These are phyloP conservation scores for Bimuria novae-zelandiae DNA, from an alignment of 2,329 filamentous ascomycete species.

Conservation along the genomic window DNA sequence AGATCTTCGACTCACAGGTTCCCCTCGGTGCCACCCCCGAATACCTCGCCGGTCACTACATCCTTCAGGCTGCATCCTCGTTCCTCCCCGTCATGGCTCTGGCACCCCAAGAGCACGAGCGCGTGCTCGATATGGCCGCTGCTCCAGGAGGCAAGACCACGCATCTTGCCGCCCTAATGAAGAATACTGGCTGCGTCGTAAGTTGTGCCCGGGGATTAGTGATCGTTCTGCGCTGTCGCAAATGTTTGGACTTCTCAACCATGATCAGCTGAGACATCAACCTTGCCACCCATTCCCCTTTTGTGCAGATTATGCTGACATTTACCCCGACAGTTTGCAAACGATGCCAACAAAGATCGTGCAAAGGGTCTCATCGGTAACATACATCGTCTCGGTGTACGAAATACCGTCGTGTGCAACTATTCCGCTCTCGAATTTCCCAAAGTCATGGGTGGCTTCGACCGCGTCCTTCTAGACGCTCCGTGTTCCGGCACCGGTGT, in stretches of 20 bases:
- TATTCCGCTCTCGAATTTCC: slow-evolving; percentile 95
- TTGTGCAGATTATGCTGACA: background rate
- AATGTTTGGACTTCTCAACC: background rate
- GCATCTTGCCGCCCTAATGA: slow-evolving; percentile 95
- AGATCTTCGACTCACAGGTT: slow-evolving; percentile 88
- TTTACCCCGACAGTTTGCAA: slow-evolving; percentile 65
- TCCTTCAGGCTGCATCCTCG: slow-evolving; percentile 92
- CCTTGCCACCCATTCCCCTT: background rate
- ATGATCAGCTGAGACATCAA: background rate
- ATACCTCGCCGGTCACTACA: slow-evolving; percentile 97
- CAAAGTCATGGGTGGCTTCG: slow-evolving; percentile 91
- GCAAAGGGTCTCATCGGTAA: slow-evolving; percentile 95
- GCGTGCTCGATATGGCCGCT: slow-evolving; percentile 91
- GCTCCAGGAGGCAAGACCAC: slow-evolving; percentile 96
- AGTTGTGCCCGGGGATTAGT: too few species aligned
- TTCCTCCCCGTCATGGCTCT: slow-evolving; percentile 98
- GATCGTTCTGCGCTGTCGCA: too few species aligned
- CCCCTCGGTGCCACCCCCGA: slow-evolving; percentile 94
- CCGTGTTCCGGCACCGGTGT: slow-evolving; percentile 97
- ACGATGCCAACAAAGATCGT: slow-evolving; percentile 92
- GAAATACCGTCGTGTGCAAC: slow-evolving; percentile 94
- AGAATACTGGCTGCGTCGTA: slow-evolving; percentile 92
- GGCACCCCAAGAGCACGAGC: slow-evolving; percentile 89
- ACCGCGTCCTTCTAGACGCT: slow-evolving; percentile 90
- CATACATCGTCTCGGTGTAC: slow-evolving; percentile 89